Base-by-base conservation (phyloP, 2,329 filamentous ascomycete genomes). In the Ophiocordyceps australis region DNA sequence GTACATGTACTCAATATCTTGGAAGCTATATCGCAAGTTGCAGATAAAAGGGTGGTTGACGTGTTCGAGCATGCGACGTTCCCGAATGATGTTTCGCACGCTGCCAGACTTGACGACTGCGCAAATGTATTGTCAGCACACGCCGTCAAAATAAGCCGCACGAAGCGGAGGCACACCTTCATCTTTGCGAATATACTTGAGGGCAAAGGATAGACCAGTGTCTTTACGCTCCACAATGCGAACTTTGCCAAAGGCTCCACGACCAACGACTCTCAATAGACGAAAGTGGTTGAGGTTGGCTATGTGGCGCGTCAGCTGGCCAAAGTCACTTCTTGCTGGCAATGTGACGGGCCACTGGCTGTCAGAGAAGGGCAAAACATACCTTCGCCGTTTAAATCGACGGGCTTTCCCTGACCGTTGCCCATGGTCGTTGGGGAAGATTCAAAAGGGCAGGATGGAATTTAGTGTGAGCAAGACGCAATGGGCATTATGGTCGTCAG, bases 161-260 rank as follows among this genome's bases (percentile, higher is more conserved):
- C n/a, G n/a, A n/a, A n/a, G n/a, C n/a, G 11, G n/a, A 4, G 9
- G 10, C n/a, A 27, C 71, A 85, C 83, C 80, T 70, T 95, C 86
- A 77, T 95, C 86, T 67, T 94, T 95, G 38, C 85, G 74, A 36
- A 95, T 95, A 52, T 95, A 95, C 54, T 98, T 98, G 36, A 98
- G 65, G 23, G 89, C 89, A 52, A 98, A 98, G 3, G 85, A 86
- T 41, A 95, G 57, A 29, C 74, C 76, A 2, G 83, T 93, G 47
- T 98, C 89, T 55, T 95, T 95, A 38, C 85, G 73, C 62, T 98
- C 89, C 45, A 98, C 89, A 38, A 98, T 98, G 43, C 89, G 78
- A 33, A 98, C 89, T 56, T 98, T 98, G 43, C 89, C 89, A 59
- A 98, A 98, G 30, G 89, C 89, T 43, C 89, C 89, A 52, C 93